These are phyloP conservation scores for Aureobasidium subglaciale DNA, from an alignment of 2,329 filamentous ascomycete species.

Conservation along the genomic window DNA sequence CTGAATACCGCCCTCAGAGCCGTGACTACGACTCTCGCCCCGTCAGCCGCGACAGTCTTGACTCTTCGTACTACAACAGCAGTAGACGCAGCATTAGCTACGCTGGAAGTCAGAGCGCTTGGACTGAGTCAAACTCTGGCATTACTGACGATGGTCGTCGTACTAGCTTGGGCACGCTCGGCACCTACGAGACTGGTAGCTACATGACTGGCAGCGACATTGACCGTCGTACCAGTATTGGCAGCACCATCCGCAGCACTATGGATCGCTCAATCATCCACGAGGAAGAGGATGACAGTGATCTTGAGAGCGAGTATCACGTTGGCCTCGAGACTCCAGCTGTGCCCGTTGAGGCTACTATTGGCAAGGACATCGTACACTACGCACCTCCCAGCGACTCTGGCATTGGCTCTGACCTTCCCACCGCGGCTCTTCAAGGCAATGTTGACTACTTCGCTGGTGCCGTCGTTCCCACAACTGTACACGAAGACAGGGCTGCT, in stretches of 20 bases:
- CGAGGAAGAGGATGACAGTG: slow-evolving; percentile 20
- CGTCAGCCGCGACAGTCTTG: slow-evolving; percentile 13
- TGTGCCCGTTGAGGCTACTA: slow-evolving; percentile 13
- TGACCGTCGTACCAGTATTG: slow-evolving; percentile 38
- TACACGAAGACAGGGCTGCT: neutral
- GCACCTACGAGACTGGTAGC: slow-evolving; percentile 42
- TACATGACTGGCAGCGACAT: slow-evolving; percentile 44
- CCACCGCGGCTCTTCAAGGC: slow-evolving; percentile 24
- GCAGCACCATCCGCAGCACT: slow-evolving; percentile 32
- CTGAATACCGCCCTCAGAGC: slow-evolving; percentile 8
- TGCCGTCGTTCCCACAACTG: neutral
- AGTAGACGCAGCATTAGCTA: slow-evolving; percentile 21
- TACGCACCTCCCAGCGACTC: slow-evolving; percentile 33
- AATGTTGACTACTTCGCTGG: slow-evolving; percentile 13
- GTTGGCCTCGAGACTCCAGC: slow-evolving; percentile 12
- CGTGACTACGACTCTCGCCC: slow-evolving; percentile 12
- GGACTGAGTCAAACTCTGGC: slow-evolving; percentile 17
- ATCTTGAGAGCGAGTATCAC: slow-evolving; percentile 16
- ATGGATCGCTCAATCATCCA: slow-evolving; percentile 21
- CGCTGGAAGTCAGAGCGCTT: slow-evolving; percentile 22
- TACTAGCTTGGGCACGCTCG: slow-evolving; percentile 36
- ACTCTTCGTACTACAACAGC: slow-evolving; percentile 9
- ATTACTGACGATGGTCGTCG: slow-evolving; percentile 28
- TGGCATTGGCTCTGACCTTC: slow-evolving; percentile 33
- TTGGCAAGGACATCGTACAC: slow-evolving; percentile 17